Evolutionary conservation across 441 rosid genomes (phyloP), one percentile per base, ranked within the genome.

Genomic region (Theobroma grandiflorum): DNA sequence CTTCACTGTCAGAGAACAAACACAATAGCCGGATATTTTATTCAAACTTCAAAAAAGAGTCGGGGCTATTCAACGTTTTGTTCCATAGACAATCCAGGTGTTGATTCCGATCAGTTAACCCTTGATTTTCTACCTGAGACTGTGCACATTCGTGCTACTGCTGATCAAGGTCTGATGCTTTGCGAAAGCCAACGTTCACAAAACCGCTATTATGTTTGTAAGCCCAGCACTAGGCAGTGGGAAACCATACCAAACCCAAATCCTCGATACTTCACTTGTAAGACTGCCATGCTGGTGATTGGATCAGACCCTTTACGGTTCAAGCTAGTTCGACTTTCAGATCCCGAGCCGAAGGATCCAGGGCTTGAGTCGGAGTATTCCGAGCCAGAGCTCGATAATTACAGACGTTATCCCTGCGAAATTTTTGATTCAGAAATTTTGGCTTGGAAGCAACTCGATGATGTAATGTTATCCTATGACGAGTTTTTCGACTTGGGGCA

Each of bases 1-100:
- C 61, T 49, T 8, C 57, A 76, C 40, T 15, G 59, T 35, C 16
- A 63, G 35, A 76, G 79, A 76, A 61, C 72, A 0, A 63, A 11
- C 3, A 71, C 75, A 8, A 10, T 64, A 0, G 10, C 4, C 0
- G 72, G 79, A 14, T 76, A 43, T 35, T 64, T 76, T 4, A 0
- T 76, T 35, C 72, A 62, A 64, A 76, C 61, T 6, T 33, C 31
- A 4, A 8, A 5, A 15, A 10, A 6, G 6, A 15, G 5, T 35
- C 18, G 42, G 4, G 6, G 14, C n/a, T 4, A 22, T 26, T 31
- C 40, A 8, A 12, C 57, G 1, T 50, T 71, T 35, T 1, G 50
- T 6, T 31, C 59, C 40, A 31, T 70, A 5, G 35, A 45, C 38
- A 70, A 70, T 65, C 52, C 52, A 40, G 18, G 3, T 10, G 7